Base-by-base conservation (phyloP, 352 stramenopile genomes). In the Phytopythium litorale region DNA sequence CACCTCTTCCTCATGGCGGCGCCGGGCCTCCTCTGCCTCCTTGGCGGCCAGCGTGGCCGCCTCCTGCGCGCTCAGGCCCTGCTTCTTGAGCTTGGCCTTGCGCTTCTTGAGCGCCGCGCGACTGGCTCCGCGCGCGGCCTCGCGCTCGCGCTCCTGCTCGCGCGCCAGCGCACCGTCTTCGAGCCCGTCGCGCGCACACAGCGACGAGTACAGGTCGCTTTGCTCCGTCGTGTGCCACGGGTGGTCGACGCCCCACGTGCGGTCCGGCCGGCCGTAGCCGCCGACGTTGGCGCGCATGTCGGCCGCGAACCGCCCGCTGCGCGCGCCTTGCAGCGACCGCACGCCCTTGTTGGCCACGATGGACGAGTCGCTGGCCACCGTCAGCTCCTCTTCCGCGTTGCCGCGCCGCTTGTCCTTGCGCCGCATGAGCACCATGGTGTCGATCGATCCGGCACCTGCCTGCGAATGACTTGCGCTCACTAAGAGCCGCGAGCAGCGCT, bases 231-330 rank as follows among this genome's bases (percentile, higher is more conserved):
- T 73, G 60, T 92, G 84, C 84, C 81, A 91, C 59, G 81, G 81
- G 67, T 91, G 81, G 69, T 92, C 84, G 49, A 91, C 79, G 51
- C 78, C 79, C 79, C 81, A 91, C 33, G 79, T 91, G 56, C 89
- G 79, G 73, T 92, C 81, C n/a, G 79, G 69, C 49, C 84, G 84
- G 2, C 84, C 84, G 66, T 92, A 92, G 56, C 81, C 81, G 30
- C 84, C 81, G 9, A 89, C 70, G 28, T 75, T 80, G 28, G 87
- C 70, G 58, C 84, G 84, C 84, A 92, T 92, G 66, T 92, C 84
- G 55, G 84, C 84, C 30, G 84, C 84, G 55, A 92, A 92, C 28
- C 81, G 81, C 18, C 84, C 84, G 1, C 78, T 75, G 54, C 78
- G 78, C 37, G 76, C 78, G 23, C 69, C 70, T 21, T 68, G 59